These are phyloP conservation scores for Pedinophyceae sp. DNA, from an alignment of 139 green algal species.

Conservation along the genomic window DNA sequence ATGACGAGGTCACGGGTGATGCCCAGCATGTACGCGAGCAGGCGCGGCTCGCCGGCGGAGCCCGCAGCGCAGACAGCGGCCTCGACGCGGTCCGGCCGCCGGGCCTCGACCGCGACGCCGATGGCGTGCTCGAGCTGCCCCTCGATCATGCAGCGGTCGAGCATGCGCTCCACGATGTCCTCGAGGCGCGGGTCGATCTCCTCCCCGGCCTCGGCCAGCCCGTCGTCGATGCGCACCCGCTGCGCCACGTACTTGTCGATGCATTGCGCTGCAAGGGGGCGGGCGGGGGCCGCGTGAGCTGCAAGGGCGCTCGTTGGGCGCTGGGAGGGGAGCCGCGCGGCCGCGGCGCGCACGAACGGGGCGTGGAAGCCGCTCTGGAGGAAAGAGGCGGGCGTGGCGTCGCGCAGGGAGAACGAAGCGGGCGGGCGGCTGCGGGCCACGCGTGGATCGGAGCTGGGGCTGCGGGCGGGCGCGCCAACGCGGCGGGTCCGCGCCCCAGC, in stretches of 20 bases:
- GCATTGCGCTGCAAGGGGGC: slow-evolving; percentile 73
- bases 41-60: not conserved
- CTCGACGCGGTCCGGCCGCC: slow-evolving; percentile 78
- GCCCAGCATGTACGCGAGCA: slow-evolving; percentile 64
- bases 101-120: slow-evolving; percentile 78
- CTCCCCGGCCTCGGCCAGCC: slow-evolving; percentile 4
- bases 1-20: slow-evolving; percentile 66
- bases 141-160: slow-evolving; percentile 65
- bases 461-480: too few relatives aligned
- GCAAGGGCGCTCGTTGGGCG: too few relatives aligned
- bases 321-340: too few relatives aligned
- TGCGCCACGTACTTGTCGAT: slow-evolving; percentile 86
- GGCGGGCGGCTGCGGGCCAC: not conserved
- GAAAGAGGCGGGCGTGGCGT: too few relatives aligned
- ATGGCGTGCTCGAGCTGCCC: slow-evolving; percentile 85
- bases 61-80: slow-evolving; percentile 25
- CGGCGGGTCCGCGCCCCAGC: too few relatives aligned
- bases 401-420: not conserved
- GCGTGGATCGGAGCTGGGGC: not conserved
- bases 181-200: slow-evolving; percentile 65
- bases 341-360: too few relatives aligned
- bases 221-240: slow-evolving; percentile 27
- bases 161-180: slow-evolving; percentile 83
- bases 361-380: too few relatives aligned
- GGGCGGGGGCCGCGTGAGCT: too few relatives aligned